Conservation (phyloP, 805 yeast genomes). For the Saccharomycopsis sp. region DNA sequence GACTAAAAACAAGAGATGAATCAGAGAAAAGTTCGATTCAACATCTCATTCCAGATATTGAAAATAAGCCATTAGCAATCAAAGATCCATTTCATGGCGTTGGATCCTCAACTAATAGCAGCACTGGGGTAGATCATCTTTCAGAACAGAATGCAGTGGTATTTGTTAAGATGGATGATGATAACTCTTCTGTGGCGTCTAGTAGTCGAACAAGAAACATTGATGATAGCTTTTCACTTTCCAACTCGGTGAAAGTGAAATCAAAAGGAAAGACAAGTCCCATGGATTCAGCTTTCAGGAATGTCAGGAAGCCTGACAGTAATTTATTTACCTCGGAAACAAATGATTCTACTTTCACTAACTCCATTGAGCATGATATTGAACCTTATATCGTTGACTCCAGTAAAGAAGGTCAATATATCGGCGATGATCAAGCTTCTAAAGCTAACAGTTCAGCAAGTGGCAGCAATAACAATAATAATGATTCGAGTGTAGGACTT, state of each 20-base stretch:
- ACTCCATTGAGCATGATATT: too few relatives aligned
- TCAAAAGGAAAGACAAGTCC: too few relatives aligned
- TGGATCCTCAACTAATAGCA: too few relatives aligned
- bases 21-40: background rate
- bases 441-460: background rate
- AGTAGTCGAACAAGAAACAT: background rate
- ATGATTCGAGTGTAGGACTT: slow-evolving; percentile 22
- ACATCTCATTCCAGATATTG: background rate
- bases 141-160: too few relatives aligned
- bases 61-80: background rate
- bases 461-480: background rate
- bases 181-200: too few relatives aligned
- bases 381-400: too few relatives aligned
- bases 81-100: too few relatives aligned
- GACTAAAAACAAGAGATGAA: background rate
- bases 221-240: too few relatives aligned
- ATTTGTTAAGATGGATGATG: too few relatives aligned
- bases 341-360: too few relatives aligned
- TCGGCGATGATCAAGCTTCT: background rate
- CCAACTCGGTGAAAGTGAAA: too few relatives aligned
- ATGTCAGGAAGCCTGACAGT: background rate
- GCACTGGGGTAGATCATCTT: too few relatives aligned
- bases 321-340: background rate
- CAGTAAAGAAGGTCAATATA: background rate
- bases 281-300: background rate